Evolutionary conservation across 2,329 filamentous ascomycete genomes (phyloP).

Genomic region (Fonsecaea multimorphosa): DNA sequence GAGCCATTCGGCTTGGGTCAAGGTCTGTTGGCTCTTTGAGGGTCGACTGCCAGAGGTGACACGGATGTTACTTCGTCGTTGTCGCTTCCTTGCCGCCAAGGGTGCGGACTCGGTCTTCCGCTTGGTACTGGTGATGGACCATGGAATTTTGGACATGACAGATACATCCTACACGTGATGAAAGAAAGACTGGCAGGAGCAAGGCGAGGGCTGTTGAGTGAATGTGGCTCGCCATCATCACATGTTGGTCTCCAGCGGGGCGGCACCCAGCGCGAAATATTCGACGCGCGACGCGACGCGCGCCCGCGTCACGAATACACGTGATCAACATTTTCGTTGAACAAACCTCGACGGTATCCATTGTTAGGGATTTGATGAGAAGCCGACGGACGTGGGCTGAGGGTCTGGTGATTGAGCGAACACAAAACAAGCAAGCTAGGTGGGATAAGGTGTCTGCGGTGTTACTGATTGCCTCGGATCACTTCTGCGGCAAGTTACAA

Average conservation of each 20-base stretch:
- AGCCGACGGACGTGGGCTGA: too few relatives aligned
- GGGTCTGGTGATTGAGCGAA: too few relatives aligned
- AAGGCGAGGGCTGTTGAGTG: not conserved
- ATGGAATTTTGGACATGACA: slow-evolving; percentile 25
- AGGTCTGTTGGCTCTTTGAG: slow-evolving; percentile 33
- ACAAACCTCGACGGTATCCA: not conserved
- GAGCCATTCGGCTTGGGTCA: slow-evolving; percentile 39
- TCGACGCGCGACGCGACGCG: not conserved
- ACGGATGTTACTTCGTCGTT: slow-evolving; percentile 16
- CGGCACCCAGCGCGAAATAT: not conserved
- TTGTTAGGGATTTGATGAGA: too few relatives aligned
- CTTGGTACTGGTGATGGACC: slow-evolving; percentile 35
- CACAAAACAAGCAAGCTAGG: not conserved
- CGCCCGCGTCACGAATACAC: not conserved
- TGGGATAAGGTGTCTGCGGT: not conserved
- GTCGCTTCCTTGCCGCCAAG: slow-evolving; percentile 30
- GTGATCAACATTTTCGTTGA: not conserved
- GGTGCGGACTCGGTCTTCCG: slow-evolving; percentile 26
- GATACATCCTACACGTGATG: not conserved
- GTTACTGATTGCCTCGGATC: not conserved
- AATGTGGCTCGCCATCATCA: not conserved
- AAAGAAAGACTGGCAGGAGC: not conserved
- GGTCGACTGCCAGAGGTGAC: slow-evolving; percentile 10
- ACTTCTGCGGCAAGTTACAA: not conserved
- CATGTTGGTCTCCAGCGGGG: not conserved